A percentile compares a stretch with the other conserved stretches of the same genome.
These are phyloP conservation scores for Rhodotorula toruloides DNA, from an alignment of 768 basidiomycete species.

Conservation along the genomic window DNA sequence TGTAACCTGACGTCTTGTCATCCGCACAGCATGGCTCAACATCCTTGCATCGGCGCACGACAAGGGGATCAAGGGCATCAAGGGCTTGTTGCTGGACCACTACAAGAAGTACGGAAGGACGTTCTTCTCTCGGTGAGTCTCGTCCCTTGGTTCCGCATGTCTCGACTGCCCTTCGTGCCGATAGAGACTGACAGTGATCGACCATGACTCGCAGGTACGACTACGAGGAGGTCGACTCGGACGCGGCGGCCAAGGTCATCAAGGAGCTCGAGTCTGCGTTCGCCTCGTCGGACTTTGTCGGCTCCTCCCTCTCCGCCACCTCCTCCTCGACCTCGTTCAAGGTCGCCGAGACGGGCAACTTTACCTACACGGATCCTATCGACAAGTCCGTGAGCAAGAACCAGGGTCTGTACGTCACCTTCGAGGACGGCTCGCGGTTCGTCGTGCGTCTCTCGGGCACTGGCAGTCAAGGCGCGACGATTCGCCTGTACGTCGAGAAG, in stretches of 20 bases:
- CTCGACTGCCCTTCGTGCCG: not conserved
- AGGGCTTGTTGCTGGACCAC: conserved; percentile 78
- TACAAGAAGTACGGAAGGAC: conserved; percentile 90
- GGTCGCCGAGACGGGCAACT: conserved; percentile 72
- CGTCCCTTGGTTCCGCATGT: not conserved
- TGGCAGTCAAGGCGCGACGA: conserved; percentile 91
- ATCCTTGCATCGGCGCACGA: conserved; percentile 86
- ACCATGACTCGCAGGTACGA: conserved; percentile 62
- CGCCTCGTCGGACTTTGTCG: conserved; percentile 57
- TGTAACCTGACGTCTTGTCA: not conserved
- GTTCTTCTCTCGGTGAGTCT: conserved; percentile 73
- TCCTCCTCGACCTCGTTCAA: conserved; percentile 62
- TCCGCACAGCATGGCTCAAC: conserved; percentile 79
- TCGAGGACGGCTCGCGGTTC: conserved; percentile 84
- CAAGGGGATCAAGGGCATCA: conserved; percentile 57
- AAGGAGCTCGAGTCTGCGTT: conserved; percentile 68
- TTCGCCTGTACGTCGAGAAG: conserved; percentile 91
- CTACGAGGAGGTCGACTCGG: conserved; percentile 94
- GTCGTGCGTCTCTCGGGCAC: conserved; percentile 96
- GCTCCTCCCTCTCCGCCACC: conserved; percentile 60
- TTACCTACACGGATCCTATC: conserved; percentile 98
- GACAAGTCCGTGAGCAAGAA: conserved; percentile 87
- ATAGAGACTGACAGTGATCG: no score
- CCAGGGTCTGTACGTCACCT: conserved; percentile 89
- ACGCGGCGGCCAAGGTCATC: conserved; percentile 81